A percentile compares a stretch with the other conserved stretches of the same genome.
Conservation (phyloP, 2,329 filamentous ascomycete genomes). For the Botrytis tulipae region DNA sequence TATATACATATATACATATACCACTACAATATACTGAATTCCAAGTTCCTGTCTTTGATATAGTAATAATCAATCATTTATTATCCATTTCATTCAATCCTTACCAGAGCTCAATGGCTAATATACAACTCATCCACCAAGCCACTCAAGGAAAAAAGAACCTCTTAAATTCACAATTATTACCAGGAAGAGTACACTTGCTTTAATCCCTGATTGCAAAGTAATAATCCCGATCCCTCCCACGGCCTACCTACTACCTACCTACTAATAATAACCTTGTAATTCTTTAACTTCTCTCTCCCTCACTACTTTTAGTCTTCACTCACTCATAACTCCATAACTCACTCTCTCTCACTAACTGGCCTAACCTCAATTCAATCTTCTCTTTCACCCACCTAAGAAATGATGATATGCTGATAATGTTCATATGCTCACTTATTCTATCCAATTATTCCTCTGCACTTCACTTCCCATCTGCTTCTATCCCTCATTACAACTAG, state of each 20-base stretch:
- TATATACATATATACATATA: too few relatives aligned
- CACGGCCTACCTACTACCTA: too few relatives aligned
- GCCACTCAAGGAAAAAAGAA: neutral
- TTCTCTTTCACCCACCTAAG: neutral
- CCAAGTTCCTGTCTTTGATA: neutral
- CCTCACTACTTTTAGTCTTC: neutral
- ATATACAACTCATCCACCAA: neutral
- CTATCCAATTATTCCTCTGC: conserved; percentile 22
- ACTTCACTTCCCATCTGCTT: neutral
- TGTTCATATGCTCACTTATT: conserved; percentile 23
- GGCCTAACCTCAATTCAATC: neutral
- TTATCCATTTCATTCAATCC: neutral
- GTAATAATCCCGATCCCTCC: neutral
- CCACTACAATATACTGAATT: neutral
- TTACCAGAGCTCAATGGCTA: neutral
- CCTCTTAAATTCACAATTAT: neutral
- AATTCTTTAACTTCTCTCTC: neutral
- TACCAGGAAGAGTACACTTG: neutral
- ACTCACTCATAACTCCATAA: too few relatives aligned
- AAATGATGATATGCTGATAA: conserved; percentile 24
- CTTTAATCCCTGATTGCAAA: neutral
- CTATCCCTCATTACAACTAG: neutral
- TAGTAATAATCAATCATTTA: neutral
- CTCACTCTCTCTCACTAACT: neutral
- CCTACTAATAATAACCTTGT: neutral